Evolutionary conservation across 2,329 filamentous ascomycete species (phyloP), one percentile per base, ranked within the genome.

Genomic region (Neopestalotiopsis sp.): DNA sequence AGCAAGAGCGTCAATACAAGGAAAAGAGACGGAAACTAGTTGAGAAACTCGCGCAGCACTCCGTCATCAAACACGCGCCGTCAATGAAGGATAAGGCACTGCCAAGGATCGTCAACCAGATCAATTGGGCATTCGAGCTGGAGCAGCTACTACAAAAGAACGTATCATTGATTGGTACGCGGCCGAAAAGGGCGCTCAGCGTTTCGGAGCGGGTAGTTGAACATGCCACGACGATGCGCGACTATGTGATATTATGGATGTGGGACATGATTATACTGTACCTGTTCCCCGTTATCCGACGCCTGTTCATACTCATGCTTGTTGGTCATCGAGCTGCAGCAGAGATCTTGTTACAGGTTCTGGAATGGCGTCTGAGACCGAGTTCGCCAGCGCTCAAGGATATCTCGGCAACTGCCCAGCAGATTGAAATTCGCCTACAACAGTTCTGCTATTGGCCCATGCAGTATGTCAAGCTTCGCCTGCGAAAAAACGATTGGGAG

Each of bases 381-480:
- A 91, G 92, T 57, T 91, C 91, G 64, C 91, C 94, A 56, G 96
- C 96, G 0, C 83, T 99, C 68, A 98, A 98, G 78, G 96, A 99
- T 78, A 90, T 98, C 59, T 98, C 95, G 40, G 96, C 96, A 14
- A 98, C 95, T 0, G 96, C 96, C 30, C 96, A 99, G 79, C 96
- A 99, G 80, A 91, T 99, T 45, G 96, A 99, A 81, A 98, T 99
- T 72, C 92, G 96, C 4, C 86, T 99, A 28, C 94, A 98, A 78
- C 96, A 99, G 78, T 98, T 98, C 78, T 98, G 95, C 81, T 99
- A 99, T 80, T 98, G 95, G 95, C 97, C 96, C 2, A 94, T 97
- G 81, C 95, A 99, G 79, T 98, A 98, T 78, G 87, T 95, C 58
- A 98, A 94, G 17, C 81, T 99, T 61, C 91, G 95, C n/a, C 91